These are phyloP conservation scores for Clonostachys rosea DNA, from an alignment of 2,329 filamentous ascomycete genomes.

Conservation along the genomic window DNA sequence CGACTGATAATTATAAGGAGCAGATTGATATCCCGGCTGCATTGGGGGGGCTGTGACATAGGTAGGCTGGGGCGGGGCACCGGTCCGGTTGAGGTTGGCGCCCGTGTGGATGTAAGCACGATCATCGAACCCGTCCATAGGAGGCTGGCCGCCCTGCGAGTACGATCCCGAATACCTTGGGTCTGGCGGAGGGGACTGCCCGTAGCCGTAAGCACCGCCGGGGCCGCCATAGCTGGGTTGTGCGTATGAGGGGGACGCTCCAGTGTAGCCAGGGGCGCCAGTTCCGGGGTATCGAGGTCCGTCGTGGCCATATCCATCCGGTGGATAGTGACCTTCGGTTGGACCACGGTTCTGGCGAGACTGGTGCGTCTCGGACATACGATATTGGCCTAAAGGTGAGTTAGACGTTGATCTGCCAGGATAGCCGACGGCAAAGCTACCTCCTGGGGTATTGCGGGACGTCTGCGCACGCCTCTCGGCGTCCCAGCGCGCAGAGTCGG, in stretches of 20 bases:
- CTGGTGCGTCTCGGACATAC: constrained; percentile 46
- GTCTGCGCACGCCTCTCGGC: constrained; percentile 53
- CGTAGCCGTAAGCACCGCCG: constrained; percentile 14
- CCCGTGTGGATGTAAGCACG: constrained; percentile 25
- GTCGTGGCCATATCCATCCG: constrained; percentile 25
- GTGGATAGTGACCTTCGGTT: constrained; percentile 27
- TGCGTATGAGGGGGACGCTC: constrained; percentile 30
- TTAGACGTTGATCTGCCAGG: constrained; percentile 51
- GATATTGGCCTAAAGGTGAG: constrained; percentile 53
- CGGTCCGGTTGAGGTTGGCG: constrained; percentile 14
- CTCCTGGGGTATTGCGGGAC: constrained; percentile 49
- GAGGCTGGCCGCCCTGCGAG: constrained; percentile 9
- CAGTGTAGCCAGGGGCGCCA: constrained; percentile 42
- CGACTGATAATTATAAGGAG: constrained; percentile 21
- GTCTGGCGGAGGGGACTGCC: constrained; percentile 20
- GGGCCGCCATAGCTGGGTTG: constrained; percentile 20
- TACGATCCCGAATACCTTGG: constrained; percentile 20
- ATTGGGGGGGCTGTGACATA: constrained; percentile 23
- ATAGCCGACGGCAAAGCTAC: constrained; percentile 45
- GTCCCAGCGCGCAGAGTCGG: constrained; percentile 58
- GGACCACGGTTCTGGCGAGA: constrained; percentile 44
- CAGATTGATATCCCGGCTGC: constrained; percentile 12
- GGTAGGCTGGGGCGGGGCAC: constrained; percentile 18
- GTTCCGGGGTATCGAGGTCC: constrained; percentile 45
- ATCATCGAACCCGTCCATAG: constrained; percentile 10